phyloP scores from a whole-genome alignment of 352 stramenopile species.

The Blastocystis hominis region DNA sequence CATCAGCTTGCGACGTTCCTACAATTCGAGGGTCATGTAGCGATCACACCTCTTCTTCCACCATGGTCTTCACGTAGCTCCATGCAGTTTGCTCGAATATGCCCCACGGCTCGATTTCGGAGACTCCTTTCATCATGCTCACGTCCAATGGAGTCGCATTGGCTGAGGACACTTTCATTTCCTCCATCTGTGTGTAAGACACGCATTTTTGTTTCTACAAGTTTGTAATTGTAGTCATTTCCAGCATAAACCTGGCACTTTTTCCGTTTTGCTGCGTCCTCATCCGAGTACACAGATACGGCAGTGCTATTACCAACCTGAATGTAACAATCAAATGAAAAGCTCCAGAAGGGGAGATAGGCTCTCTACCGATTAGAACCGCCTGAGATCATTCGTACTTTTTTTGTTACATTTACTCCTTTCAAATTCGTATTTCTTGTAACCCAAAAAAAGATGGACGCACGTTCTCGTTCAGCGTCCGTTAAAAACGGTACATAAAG shows the following conservation, averaged over 20 bases:
- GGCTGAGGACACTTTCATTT: not conserved
- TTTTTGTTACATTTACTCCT: not conserved
- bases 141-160: not conserved
- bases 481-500: not conserved
- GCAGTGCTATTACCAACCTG: not conserved
- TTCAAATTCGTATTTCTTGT: constrained; percentile 17
- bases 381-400: not conserved
- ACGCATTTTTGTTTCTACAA: not conserved
- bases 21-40: not conserved
- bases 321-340: constrained; percentile 29
- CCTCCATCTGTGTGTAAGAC: constrained; percentile 16
- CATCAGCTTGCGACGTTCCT: not conserved
- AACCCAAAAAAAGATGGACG: constrained; percentile 32
- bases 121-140: not conserved
- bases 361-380: not conserved
- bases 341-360: constrained; percentile 16
- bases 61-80: constrained; percentile 24
- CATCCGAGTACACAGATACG: constrained; percentile 26
- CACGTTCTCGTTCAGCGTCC: not conserved
- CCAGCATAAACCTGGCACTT: constrained; percentile 47
- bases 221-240: constrained; percentile 55
- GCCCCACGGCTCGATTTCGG: constrained; percentile 49
- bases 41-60: not conserved
- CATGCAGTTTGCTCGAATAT: constrained; percentile 51
- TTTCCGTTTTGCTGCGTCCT: constrained; percentile 13